Base-by-base conservation (phyloP, 192 early-diverging fungal genomes). In the Powellomyces hirtus region DNA sequence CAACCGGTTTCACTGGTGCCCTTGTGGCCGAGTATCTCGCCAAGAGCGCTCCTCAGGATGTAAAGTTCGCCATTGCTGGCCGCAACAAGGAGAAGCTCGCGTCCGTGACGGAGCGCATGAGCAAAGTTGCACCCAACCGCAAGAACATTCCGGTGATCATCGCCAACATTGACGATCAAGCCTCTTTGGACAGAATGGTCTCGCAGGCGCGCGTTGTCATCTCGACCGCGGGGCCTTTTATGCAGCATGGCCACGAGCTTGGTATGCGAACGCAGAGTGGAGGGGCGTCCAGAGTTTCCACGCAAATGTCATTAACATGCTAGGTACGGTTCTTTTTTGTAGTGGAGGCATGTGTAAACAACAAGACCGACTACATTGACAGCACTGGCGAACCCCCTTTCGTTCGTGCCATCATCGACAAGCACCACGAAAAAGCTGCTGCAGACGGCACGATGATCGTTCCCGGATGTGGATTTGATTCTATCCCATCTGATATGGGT, bases 401-500 rank as follows among this genome's bases (percentile, higher is more conserved):
- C 79, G 77, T 87, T 20, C 75, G 81, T 40, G 59, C 82, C 10
- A 84, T 94, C 64, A 86, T 90, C 57, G 66, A 84, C 53, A 77
- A 84, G 51, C 88, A 89, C 59, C 85, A 92, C 51, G 81, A 87
- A 1, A 34, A 79, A 50, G 95, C 95, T 0, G 69, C 73, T 22
- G 75, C 68, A 20, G 87, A 84, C 34, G 80, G 84, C 33, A 84
- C 88, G 6, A 77, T 88, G n/a, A 86, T 98, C 55, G 88, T 93
- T 1, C 88, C 92, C 22, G 63, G 82, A 35, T 94, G 91, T 70
- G 95, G 94, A 2, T 98, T 95, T 72, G 95, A 98, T 70, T 92
- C 90, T 27, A 86, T 98, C 1, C 94, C 94, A 1, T 91, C 90
- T 16, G 94, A 97, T 66, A 68, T 97, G 11, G 91, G 92, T 22